phyloP scores from a whole-genome alignment of 768 basidiomycete genomes.

The Hysterangium stoloniferum region DNA sequence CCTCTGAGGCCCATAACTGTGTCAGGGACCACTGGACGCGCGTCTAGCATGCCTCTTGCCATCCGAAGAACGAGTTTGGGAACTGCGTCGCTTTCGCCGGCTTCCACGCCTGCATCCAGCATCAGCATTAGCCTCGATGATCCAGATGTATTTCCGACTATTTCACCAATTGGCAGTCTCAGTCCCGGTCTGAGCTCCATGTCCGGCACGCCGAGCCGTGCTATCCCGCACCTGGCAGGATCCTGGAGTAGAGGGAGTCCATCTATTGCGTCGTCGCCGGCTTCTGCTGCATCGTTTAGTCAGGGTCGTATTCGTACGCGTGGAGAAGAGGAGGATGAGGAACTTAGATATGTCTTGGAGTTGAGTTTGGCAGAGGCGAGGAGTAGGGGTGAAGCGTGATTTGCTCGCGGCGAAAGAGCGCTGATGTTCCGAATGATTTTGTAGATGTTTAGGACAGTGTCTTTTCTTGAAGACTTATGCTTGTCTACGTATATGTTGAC shows the following conservation, averaged over 20 bases:
- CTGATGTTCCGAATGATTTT: too few relatives aligned
- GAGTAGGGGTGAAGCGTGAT: slow-evolving; percentile 23
- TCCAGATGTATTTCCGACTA: slow-evolving; percentile 13
- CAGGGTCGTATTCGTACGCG: neutral
- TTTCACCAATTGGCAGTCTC: slow-evolving; percentile 10
- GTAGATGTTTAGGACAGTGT: too few relatives aligned
- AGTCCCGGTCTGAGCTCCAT: slow-evolving; percentile 30
- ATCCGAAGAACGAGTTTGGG: too few relatives aligned
- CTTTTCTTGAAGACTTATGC: too few relatives aligned
- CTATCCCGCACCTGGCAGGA: slow-evolving; percentile 10
- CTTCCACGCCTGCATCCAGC: slow-evolving; percentile 25
- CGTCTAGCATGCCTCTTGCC: too few relatives aligned
- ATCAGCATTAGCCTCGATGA: slow-evolving; percentile 19
- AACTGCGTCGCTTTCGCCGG: slow-evolving; percentile 25
- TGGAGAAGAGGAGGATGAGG: slow-evolving; percentile 46
- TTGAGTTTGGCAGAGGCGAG: slow-evolving; percentile 64
- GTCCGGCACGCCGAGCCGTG: slow-evolving; percentile 33
- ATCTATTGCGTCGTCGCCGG: slow-evolving; percentile 14
- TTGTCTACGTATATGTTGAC: too few relatives aligned
- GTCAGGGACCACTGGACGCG: too few relatives aligned
- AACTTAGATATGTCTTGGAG: slow-evolving; percentile 57
- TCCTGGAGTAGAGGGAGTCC: slow-evolving; percentile 7
- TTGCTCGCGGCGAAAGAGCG: too few relatives aligned
- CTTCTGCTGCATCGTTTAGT: slow-evolving; percentile 9
- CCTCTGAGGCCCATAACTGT: too few relatives aligned